Evolutionary conservation across 208 protist species (phyloP).

Genomic region (Trypanosoma brucei): DNA sequence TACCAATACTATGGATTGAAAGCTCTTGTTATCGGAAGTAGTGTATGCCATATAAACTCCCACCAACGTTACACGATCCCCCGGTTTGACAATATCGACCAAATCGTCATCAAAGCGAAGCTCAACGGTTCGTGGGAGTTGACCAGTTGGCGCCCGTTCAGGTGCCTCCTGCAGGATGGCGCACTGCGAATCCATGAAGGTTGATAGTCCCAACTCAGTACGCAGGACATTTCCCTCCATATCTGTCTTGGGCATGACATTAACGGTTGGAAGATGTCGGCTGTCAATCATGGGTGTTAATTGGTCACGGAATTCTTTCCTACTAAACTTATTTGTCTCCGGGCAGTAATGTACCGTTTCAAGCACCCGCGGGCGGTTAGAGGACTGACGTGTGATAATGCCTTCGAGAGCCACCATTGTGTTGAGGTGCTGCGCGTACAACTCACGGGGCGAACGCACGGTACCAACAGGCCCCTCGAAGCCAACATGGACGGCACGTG

Average conservation of each 20-base stretch:
- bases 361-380: conserved; percentile 72
- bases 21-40: conserved; percentile 70
- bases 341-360: conserved; percentile 96
- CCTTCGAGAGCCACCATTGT: conserved; percentile 96
- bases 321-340: conserved; percentile 85
- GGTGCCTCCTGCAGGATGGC: conserved; percentile 97
- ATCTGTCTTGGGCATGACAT: conserved; percentile 91
- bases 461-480: conserved; percentile 93
- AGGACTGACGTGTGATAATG: conserved; percentile 96
- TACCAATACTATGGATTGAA: conserved; percentile 92
- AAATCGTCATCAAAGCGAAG: conserved; percentile 97
- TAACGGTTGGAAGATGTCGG: conserved; percentile 84
- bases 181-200: conserved; percentile 96
- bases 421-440: conserved; percentile 91
- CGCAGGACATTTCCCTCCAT: conserved; percentile 93
- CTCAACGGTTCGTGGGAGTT: conserved; percentile 97
- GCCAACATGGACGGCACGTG: conserved; percentile 80
- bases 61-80: conserved; percentile 92
- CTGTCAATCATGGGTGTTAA: conserved; percentile 90
- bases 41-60: conserved; percentile 95
- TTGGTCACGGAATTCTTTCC: conserved; percentile 93
- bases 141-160: conserved; percentile 96
- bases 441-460: conserved; percentile 92
- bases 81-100: conserved; percentile 96
- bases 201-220: conserved; percentile 97